Evolutionary conservation across 2,329 filamentous ascomycete species (phyloP).

Genomic region (Dactylellina cionopaga): DNA sequence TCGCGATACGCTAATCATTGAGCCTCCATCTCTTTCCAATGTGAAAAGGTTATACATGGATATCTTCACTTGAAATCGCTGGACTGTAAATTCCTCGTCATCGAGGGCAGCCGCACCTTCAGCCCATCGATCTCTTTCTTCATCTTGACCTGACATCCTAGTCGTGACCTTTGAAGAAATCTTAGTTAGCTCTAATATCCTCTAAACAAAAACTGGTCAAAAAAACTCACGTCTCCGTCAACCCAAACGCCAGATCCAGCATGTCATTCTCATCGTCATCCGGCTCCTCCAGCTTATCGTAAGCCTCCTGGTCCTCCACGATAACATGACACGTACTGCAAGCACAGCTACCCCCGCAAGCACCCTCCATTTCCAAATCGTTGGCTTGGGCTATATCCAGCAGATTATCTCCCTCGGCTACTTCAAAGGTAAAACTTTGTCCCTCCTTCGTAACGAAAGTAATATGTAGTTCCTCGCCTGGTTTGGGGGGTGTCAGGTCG

Average conservation of each 20-base stretch:
- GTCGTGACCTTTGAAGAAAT: slow-evolving; percentile 61
- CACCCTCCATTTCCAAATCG: slow-evolving; percentile 97
- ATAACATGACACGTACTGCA: slow-evolving; percentile 81
- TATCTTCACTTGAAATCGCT: slow-evolving; percentile 80
- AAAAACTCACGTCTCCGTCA: slow-evolving; percentile 72
- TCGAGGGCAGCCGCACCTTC: slow-evolving; percentile 83
- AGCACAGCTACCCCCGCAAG: slow-evolving; percentile 84
- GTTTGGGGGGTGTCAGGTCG: slow-evolving; percentile 82
- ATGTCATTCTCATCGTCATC: slow-evolving; percentile 76
- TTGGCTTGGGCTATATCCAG: slow-evolving; percentile 94
- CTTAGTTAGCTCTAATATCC: slow-evolving; percentile 8
- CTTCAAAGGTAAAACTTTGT: slow-evolving; percentile 77
- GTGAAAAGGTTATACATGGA: no score
- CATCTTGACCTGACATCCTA: slow-evolving; percentile 94
- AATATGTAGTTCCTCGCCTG: slow-evolving; percentile 91
- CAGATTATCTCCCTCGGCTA: slow-evolving; percentile 87
- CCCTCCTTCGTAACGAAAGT: slow-evolving; percentile 95
- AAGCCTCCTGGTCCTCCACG: slow-evolving; percentile 71
- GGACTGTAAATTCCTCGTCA: slow-evolving; percentile 95
- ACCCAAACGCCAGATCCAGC: slow-evolving; percentile 77
- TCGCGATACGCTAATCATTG: no score
- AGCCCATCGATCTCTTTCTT: slow-evolving; percentile 87
- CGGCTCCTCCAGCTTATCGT: slow-evolving; percentile 71
- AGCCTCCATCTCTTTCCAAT: no score
- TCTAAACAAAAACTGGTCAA: not conserved